Conservation (phyloP, 805 yeast species). For the Ogataea neopini region DNA sequence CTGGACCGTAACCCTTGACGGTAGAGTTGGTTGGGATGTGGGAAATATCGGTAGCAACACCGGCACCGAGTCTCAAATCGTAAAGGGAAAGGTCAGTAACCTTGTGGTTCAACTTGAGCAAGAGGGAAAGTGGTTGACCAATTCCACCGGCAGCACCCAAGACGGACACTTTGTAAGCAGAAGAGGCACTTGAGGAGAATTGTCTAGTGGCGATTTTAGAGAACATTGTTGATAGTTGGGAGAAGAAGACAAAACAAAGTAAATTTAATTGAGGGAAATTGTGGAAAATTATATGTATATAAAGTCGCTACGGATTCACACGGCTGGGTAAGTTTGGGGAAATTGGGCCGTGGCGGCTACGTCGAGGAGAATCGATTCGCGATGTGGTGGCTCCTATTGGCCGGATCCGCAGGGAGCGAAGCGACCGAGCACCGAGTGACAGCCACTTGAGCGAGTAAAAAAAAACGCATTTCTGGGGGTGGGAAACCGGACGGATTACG, state of each 20-base stretch:
- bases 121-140: conserved; percentile 84
- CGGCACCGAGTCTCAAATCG: conserved; percentile 91
- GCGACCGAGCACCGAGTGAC: too few species aligned
- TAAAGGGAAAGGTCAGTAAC: conserved; percentile 84
- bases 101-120: conserved; percentile 84
- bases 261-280: conserved; percentile 1
- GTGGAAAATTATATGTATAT: not conserved
- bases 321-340: not conserved
- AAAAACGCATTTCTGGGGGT: not conserved
- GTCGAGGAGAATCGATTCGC: conserved; percentile 1
- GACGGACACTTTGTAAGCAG: conserved; percentile 77
- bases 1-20: conserved; percentile 87
- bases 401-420: conserved; percentile 1
- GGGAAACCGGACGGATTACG: not conserved
- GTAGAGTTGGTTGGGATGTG: conserved; percentile 91
- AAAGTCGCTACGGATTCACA: not conserved
- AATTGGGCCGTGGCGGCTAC: not conserved
- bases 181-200: conserved; percentile 68
- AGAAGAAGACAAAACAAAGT: conserved; percentile 1
- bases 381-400: not conserved
- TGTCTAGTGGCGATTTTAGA: conserved; percentile 46
- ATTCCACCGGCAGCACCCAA: conserved; percentile 94
- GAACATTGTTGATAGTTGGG: conserved; percentile 43
- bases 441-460: not conserved
- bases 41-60: conserved; percentile 95